Conservation (phyloP, 257 asterid genomes). For the Salvia splendens region DNA sequence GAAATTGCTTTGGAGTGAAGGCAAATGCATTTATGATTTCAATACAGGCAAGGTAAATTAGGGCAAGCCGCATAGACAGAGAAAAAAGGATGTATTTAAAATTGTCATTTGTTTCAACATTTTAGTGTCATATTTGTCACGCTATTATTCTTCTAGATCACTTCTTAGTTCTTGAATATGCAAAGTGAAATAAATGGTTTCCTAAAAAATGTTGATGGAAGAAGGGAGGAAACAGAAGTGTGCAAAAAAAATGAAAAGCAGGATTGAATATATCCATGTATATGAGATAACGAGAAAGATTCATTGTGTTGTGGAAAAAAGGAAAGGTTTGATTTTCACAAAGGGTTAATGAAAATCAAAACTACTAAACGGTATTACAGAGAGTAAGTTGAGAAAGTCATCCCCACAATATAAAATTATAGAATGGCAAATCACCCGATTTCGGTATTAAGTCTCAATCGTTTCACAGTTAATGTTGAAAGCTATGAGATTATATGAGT, state of each 20-base stretch:
- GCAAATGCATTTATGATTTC: slow-evolving; percentile 28
- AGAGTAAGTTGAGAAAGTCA: slow-evolving; percentile 4
- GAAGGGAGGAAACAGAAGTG: background rate
- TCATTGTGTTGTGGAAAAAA: background rate
- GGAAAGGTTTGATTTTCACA: background rate
- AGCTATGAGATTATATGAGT: background rate
- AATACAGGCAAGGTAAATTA: slow-evolving; percentile 16
- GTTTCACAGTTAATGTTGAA: background rate
- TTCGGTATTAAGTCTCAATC: slow-evolving; percentile 35
- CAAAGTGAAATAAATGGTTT: background rate
- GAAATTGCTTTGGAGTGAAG: slow-evolving; percentile 46
- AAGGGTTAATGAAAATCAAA: background rate
- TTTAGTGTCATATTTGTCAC: slow-evolving; percentile 5
- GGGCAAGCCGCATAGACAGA: slow-evolving; percentile 13
- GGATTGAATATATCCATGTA: background rate
- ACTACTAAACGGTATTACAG: slow-evolving; percentile 25
- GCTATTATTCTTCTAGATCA: background rate
- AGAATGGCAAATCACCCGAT: slow-evolving; percentile 27
- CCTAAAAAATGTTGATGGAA: background rate
- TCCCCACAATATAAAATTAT: background rate
- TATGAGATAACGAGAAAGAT: background rate
- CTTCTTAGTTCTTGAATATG: background rate
- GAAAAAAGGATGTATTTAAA: background rate
- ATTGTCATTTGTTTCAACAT: background rate
- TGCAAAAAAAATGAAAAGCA: background rate